These are phyloP conservation scores for Yamadazyma paraphyllophila DNA, from an alignment of 805 yeast genomes.

Conservation along the genomic window DNA sequence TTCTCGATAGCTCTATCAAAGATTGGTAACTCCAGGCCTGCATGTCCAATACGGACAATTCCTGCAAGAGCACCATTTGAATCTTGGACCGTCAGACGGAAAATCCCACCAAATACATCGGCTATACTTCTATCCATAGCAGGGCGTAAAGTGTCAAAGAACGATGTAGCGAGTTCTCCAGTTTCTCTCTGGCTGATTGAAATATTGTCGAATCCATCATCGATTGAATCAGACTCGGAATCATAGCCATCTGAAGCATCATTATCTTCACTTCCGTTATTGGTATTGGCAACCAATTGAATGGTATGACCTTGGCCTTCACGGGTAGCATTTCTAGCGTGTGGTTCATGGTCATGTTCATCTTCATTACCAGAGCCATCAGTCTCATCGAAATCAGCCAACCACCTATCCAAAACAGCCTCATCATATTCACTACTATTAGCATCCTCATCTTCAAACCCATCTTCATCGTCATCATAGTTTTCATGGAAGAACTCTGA, in stretches of 20 bases:
- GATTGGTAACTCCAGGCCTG: constrained; percentile 10
- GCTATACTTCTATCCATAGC: constrained; percentile 18
- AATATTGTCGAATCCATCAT: constrained; percentile 21
- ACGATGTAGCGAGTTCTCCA: constrained; percentile 23
- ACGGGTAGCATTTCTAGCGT: neutral
- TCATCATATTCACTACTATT: constrained; percentile 33
- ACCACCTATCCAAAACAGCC: constrained; percentile 41
- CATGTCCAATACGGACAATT: constrained; percentile 21
- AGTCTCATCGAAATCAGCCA: constrained; percentile 33
- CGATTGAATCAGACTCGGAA: constrained; percentile 8
- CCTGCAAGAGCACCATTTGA: constrained; percentile 22
- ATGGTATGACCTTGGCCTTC: neutral
- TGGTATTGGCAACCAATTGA: neutral
- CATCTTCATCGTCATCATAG: constrained; percentile 5
- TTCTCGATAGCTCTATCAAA: constrained; percentile 26
- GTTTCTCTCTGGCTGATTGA: constrained; percentile 16
- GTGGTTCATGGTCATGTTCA: neutral
- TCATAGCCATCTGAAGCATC: neutral
- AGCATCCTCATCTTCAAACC: constrained; percentile 18
- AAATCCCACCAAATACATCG: constrained; percentile 16
- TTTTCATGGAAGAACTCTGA: constrained; percentile 21
- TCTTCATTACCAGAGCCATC: constrained; percentile 16
- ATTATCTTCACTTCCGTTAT: neutral
- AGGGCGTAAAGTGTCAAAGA: constrained; percentile 27
- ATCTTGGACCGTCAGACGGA: constrained; percentile 16